A percentile compares a stretch with the other conserved stretches of the same genome.
These are phyloP conservation scores for Aspergillus sp. DNA, from an alignment of 2,329 filamentous ascomycete species.

Conservation along the genomic window DNA sequence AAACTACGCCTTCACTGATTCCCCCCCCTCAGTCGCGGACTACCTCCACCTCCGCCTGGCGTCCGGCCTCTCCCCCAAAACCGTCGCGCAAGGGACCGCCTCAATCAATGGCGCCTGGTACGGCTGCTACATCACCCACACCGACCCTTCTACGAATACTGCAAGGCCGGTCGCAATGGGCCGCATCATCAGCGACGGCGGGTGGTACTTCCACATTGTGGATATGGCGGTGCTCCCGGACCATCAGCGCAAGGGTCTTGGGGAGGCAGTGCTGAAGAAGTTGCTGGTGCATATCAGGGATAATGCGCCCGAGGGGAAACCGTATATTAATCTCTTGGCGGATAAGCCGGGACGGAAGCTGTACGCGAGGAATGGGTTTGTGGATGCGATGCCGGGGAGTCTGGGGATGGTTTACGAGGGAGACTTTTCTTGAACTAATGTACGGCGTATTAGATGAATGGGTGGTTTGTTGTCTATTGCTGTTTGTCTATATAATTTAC, in stretches of 20 bases:
- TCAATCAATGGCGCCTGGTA: slow-evolving; percentile 44
- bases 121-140: slow-evolving; percentile 41
- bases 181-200: slow-evolving; percentile 52
- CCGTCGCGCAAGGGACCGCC: slow-evolving; percentile 36
- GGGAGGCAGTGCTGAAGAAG: slow-evolving; percentile 45
- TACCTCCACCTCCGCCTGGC: slow-evolving; percentile 41
- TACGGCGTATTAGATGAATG: too few relatives aligned
- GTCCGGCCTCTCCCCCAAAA: slow-evolving; percentile 40
- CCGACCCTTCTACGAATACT: slow-evolving; percentile 3
- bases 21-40: slow-evolving; percentile 34
- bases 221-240: slow-evolving; percentile 53
- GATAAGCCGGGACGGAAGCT: slow-evolving; percentile 47
- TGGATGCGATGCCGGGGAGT: slow-evolving; percentile 35
- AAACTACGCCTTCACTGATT: slow-evolving; percentile 38
- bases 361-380: slow-evolving; percentile 51
- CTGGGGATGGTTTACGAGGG: slow-evolving; percentile 38
- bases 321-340: slow-evolving; percentile 49
- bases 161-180: slow-evolving; percentile 47
- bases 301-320: slow-evolving; percentile 35
- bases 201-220: slow-evolving; percentile 52
- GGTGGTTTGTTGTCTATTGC: too few relatives aligned
- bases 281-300: slow-evolving; percentile 44
- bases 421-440: too few relatives aligned
- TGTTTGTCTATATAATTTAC: too few relatives aligned
- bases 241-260: slow-evolving; percentile 51